These are phyloP conservation scores for Melampsora americana DNA, from an alignment of 1,284 basidiomycete genomes.

Conservation along the genomic window DNA sequence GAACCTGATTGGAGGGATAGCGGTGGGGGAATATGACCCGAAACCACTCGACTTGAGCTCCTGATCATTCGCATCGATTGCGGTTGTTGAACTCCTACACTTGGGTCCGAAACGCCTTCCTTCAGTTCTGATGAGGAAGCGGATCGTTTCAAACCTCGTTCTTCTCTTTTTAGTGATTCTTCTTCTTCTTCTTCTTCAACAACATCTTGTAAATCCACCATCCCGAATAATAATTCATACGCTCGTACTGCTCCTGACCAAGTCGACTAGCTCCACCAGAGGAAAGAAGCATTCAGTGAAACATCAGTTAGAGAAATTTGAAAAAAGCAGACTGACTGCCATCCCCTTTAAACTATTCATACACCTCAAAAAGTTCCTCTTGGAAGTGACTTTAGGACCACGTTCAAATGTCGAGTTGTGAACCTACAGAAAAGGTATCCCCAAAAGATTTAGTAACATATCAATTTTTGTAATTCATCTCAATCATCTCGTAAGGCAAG, in stretches of 20 bases:
- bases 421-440: conserved; percentile 44
- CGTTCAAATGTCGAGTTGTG: conserved; percentile 52
- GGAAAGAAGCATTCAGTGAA: not conserved
- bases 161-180: not conserved
- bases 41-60: not conserved
- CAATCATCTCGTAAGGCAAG: not conserved
- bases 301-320: not conserved
- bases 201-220: conserved; percentile 31
- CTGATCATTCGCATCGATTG: not conserved
- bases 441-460: not conserved
- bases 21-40: not conserved
- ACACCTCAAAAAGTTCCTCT: conserved; percentile 64
- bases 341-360: conserved; percentile 68
- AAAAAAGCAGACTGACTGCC: conserved; percentile 57
- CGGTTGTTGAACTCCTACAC: not conserved
- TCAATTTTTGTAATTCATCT: not conserved
- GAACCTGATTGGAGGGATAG: not conserved
- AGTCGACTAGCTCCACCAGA: conserved; percentile 4
- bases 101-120: not conserved
- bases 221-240: conserved; percentile 18
- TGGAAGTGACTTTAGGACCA: conserved; percentile 47
- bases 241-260: conserved; percentile 39
- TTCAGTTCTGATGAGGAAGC: conserved; percentile 15
- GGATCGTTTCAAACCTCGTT: not conserved
- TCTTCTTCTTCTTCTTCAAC: conserved; percentile 3